Conservation (phyloP, 1,284 basidiomycete species). For the Apiotrichum laibachii region DNA sequence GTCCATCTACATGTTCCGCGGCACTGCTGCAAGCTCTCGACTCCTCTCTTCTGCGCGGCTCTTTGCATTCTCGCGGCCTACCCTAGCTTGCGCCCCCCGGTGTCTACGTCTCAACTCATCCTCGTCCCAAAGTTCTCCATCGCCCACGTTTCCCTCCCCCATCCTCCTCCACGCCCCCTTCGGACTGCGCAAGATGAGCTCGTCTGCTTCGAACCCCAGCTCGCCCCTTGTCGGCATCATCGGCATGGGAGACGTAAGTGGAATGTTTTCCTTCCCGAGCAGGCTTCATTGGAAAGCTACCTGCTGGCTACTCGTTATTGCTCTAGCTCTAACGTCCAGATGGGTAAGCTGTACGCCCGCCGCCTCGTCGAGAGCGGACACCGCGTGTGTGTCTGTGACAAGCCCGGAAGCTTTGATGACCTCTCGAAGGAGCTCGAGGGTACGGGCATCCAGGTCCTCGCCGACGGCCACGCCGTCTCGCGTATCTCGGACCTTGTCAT, state of each 20-base stretch:
- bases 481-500: constrained; percentile 83
- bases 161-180: neutral
- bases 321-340: constrained; percentile 53
- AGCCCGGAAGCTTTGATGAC: constrained; percentile 69
- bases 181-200: constrained; percentile 4
- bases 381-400: constrained; percentile 90
- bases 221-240: constrained; percentile 74
- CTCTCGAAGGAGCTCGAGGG: constrained; percentile 62
- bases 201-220: neutral
- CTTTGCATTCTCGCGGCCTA: neutral
- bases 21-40: no score
- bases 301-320: neutral
- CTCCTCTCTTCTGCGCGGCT: neutral
- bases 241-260: constrained; percentile 68
- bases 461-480: constrained; percentile 79
- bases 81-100: no score
- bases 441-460: constrained; percentile 63
- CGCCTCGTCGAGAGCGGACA: constrained; percentile 32
- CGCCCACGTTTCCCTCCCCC: neutral
- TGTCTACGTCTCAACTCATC: no score
- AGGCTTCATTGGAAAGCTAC: neutral
- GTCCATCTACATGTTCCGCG: neutral
- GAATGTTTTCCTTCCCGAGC: neutral
- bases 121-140: neutral
- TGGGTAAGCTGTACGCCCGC: constrained; percentile 92